Evolutionary conservation across 2,329 filamentous ascomycete species (phyloP), one percentile per base, ranked within the genome.

Genomic region (Epichloe uncinata): DNA sequence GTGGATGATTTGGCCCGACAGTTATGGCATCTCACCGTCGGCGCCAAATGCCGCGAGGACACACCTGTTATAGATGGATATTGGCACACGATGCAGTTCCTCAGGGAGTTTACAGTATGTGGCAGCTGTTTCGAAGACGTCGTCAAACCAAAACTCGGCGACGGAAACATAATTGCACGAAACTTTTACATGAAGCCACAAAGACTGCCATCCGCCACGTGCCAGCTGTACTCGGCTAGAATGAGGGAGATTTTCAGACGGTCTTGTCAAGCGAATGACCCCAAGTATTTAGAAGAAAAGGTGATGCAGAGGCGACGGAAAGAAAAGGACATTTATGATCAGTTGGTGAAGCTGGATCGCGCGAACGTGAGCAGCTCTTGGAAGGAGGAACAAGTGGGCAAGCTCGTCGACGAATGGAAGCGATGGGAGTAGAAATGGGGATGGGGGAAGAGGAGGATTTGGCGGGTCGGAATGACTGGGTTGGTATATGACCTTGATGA

Each of bases 81-180:
- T 38, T 96, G 90, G 90, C 82, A 94, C 63, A 81, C 78, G 50
- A 87, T 94, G 63, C 79, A 85, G 1, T 73, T 78, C 13, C 69
- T 94, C 0, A 86, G 85, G 0, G 78, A 89, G 45, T 80, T 95
- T 58, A 88, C 85, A 1, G 83, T 95, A 4, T 97, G 90, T 65
- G 81, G 85, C 55, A 87, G 91, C 64, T 97, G 90, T 64, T 95
- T 85, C 62, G 78, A 87, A 15, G 81, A 87, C 20, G 77, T 87
- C 1, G 79, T 95, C n/a, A 79, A 77, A 65, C 88, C 89, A 1
- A 71, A 80, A 47, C 67, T 82, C 2, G 70, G 74, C 33, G 69
- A 73, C 15, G 63, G 67, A 48, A 67, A 68, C 40, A 68, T 75
- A 1, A 71, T 90, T 22, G 81, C 84, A 9, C 69, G 75, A 16